Percentiles rank a stretch among this genome's conserved stretches.
phyloP scores from a whole-genome alignment of 73 alveolate species.

The Stentor coeruleus region DNA sequence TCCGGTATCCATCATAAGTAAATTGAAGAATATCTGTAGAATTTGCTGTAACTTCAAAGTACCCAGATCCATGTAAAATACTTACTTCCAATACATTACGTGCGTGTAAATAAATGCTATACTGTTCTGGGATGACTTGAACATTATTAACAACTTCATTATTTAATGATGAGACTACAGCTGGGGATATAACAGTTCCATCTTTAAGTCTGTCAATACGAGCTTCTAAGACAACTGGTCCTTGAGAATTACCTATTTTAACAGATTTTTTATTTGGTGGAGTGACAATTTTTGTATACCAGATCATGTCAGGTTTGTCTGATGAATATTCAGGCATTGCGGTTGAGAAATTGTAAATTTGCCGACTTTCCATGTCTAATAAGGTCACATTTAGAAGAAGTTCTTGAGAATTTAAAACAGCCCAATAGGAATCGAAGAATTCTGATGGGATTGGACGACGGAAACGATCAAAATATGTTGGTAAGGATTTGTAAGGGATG shows the following conservation, averaged over 20 bases:
- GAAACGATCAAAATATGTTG: background rate
- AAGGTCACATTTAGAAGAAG: slow-evolving; percentile 29
- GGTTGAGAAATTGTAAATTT: slow-evolving; percentile 31
- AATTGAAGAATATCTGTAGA: slow-evolving; percentile 38
- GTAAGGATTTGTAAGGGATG: background rate
- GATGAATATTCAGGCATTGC: background rate
- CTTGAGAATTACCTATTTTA: background rate
- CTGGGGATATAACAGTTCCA: slow-evolving; percentile 19
- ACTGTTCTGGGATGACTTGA: slow-evolving; percentile 37
- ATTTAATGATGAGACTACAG: background rate
- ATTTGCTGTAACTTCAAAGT: slow-evolving; percentile 34
- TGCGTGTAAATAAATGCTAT: slow-evolving; percentile 37
- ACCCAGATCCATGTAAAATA: slow-evolving; percentile 52
- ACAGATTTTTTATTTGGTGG: background rate
- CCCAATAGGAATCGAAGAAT: slow-evolving; percentile 22
- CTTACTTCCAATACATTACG: slow-evolving; percentile 33
- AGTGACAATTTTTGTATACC: background rate
- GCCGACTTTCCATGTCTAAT: slow-evolving; percentile 21
- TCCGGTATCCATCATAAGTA: slow-evolving; percentile 27
- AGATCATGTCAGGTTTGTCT: background rate
- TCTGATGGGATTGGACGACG: background rate
- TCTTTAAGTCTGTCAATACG: background rate
- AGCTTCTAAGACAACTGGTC: slow-evolving; percentile 21
- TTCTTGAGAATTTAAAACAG: slow-evolving; percentile 19
- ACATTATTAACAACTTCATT: slow-evolving; percentile 38